phyloP scores from a whole-genome alignment of 1,284 basidiomycete genomes.

The Pterulicium gracile region DNA sequence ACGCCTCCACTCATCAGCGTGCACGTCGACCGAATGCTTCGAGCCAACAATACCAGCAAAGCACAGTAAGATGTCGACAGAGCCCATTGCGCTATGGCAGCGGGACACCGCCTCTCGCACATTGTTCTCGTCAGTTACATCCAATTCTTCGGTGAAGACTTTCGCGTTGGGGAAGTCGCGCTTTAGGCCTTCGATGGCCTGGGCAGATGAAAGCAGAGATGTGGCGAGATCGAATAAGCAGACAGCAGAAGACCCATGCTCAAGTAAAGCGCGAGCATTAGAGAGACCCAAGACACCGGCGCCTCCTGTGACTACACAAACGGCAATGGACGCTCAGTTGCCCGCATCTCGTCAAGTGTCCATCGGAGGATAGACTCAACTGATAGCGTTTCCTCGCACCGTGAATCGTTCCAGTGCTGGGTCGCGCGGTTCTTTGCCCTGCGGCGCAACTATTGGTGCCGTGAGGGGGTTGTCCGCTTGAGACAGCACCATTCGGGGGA shows the following conservation, averaged over 20 bases:
- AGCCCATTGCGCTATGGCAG: constrained; percentile 19
- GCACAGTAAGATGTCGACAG: constrained; percentile 26
- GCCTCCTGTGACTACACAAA: constrained; percentile 28
- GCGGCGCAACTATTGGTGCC: constrained; percentile 13
- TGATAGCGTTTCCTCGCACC: constrained; percentile 27
- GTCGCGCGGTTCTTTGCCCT: constrained; percentile 13
- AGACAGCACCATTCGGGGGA: constrained; percentile 23
- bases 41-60: constrained; percentile 29
- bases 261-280: constrained; percentile 25
- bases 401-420: constrained; percentile 23
- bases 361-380: constrained; percentile 12
- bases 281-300: constrained; percentile 26
- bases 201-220: constrained; percentile 14
- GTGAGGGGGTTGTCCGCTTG: constrained; percentile 24
- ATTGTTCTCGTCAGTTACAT: constrained; percentile 23
- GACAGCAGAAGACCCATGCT: constrained; percentile 28
- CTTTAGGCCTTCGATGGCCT: constrained; percentile 17
- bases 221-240: constrained; percentile 25
- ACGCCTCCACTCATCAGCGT: constrained; percentile 22
- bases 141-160: constrained; percentile 22
- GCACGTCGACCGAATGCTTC: constrained; percentile 20
- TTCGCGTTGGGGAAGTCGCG: constrained; percentile 23
- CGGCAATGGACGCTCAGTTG: background rate
- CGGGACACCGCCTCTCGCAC: constrained; percentile 20
- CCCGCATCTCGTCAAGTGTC: too few species aligned